A percentile compares a stretch with the other conserved stretches of the same genome.
These are phyloP conservation scores for Blastobotrys illinoisensis DNA, from an alignment of 1,139 yeast species.

Conservation along the genomic window DNA sequence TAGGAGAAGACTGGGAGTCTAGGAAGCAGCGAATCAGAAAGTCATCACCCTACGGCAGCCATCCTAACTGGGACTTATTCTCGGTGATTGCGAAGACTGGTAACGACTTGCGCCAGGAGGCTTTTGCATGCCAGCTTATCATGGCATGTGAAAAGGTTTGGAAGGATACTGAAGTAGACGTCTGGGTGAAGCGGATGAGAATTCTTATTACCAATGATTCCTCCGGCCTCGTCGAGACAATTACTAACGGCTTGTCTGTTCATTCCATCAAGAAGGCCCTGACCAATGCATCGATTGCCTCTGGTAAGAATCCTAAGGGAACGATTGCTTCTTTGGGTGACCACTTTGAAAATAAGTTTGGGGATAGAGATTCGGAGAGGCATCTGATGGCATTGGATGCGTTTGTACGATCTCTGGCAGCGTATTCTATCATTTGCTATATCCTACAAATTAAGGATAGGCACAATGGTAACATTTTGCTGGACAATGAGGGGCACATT, in stretches of 20 bases:
- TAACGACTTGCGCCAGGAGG: constrained; percentile 91
- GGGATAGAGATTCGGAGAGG: constrained; percentile 44
- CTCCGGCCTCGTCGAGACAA: constrained; percentile 91
- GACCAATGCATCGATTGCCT: constrained; percentile 63
- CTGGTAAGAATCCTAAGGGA: constrained; percentile 64
- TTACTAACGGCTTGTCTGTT: constrained; percentile 85
- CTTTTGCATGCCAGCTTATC: constrained; percentile 92
- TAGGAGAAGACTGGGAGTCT: constrained; percentile 90
- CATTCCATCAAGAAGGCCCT: constrained; percentile 91
- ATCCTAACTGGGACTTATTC: constrained; percentile 88
- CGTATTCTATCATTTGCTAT: constrained; percentile 84
- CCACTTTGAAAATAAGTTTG: constrained; percentile 71
- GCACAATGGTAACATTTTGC: constrained; percentile 92
- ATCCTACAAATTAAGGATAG: constrained; percentile 88
- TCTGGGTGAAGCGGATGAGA: constrained; percentile 92
- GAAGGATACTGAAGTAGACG: constrained; percentile 59
- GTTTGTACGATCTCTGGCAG: constrained; percentile 79
- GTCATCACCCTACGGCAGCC: constrained; percentile 74
- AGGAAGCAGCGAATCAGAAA: constrained; percentile 74
- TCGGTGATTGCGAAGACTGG: constrained; percentile 96
- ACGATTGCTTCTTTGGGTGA: constrained; percentile 67
- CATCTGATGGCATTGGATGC: constrained; percentile 73
- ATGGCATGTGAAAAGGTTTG: constrained; percentile 81
- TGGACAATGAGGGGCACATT: constrained; percentile 91
- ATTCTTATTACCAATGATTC: constrained; percentile 85